A percentile compares a stretch with the other conserved stretches of the same genome.
These are phyloP conservation scores for Mortierella sp. DNA, from an alignment of 371 early-diverging fungal species.

Conservation along the genomic window DNA sequence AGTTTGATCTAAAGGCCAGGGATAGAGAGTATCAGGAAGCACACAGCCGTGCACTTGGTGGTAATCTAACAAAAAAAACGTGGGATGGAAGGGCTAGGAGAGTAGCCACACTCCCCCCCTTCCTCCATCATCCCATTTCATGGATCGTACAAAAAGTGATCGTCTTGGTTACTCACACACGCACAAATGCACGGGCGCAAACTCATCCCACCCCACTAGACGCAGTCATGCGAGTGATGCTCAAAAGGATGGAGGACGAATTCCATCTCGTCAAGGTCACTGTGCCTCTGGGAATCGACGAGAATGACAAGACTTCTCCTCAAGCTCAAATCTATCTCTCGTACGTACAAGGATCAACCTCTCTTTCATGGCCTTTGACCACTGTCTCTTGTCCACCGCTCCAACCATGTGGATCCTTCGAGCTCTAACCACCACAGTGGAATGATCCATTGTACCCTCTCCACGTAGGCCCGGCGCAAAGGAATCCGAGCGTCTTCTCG, in stretches of 20 bases:
- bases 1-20: conserved; percentile 34
- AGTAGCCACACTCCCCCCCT: not conserved
- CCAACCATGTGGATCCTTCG: no score
- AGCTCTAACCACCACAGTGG: not conserved
- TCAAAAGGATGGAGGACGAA: conserved; percentile 20
- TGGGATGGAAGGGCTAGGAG: not conserved
- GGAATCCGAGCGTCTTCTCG: conserved; percentile 24
- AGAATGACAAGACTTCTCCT: conserved; percentile 17
- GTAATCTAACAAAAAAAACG: conserved; percentile 7
- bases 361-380: no score
- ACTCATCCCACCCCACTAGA: not conserved
- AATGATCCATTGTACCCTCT: not conserved
- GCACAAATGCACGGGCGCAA: no score
- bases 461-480: conserved; percentile 10
- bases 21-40: conserved; percentile 35
- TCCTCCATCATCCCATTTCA: no score
- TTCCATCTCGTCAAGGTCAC: conserved; percentile 6
- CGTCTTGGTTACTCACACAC: no score
- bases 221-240: not conserved
- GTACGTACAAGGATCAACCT: no score
- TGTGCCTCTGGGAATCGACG: conserved; percentile 21
- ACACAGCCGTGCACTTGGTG: conserved; percentile 31
- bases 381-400: no score
- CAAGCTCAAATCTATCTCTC: conserved; percentile 31
- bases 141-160: no score